These are phyloP conservation scores for Paramyrothecium roridum DNA, from an alignment of 2,329 filamentous ascomycete species.

Conservation along the genomic window DNA sequence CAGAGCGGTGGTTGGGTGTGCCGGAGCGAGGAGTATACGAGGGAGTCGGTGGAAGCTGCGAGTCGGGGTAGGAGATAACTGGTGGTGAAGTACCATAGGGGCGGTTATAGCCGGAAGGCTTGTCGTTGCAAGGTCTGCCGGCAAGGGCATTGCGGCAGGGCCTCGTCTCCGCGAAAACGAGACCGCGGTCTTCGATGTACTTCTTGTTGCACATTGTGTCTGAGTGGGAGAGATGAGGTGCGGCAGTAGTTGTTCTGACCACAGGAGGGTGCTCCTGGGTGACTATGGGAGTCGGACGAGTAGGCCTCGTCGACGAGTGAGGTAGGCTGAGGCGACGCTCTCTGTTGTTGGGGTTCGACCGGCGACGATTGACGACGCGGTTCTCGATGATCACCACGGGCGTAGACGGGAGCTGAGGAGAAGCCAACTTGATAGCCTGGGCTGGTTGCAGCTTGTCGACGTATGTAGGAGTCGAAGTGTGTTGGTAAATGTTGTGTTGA, in stretches of 20 bases:
- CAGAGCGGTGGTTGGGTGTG: conserved; percentile 31
- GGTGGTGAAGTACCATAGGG: conserved; percentile 25
- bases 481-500: neutral
- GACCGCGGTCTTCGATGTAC: conserved; percentile 42
- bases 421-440: neutral
- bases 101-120: conserved; percentile 38
- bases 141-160: conserved; percentile 36
- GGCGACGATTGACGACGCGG: neutral
- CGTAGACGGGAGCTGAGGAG: neutral
- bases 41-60: conserved; percentile 38
- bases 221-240: conserved; percentile 9
- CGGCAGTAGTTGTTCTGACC: neutral
- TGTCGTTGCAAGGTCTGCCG: conserved; percentile 38
- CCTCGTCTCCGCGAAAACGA: conserved; percentile 25
- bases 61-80: conserved; percentile 20
- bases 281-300: neutral
- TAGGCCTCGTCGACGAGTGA: neutral
- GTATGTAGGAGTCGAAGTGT: neutral
- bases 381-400: conserved; percentile 1
- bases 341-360: neutral
- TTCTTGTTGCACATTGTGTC: conserved; percentile 49
- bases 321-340: neutral
- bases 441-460: neutral
- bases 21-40: conserved; percentile 25
- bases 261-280: neutral